Evolutionary conservation across 371 early-diverging fungal genomes (phyloP).

Genomic region (Choanephora cucurbitarum): DNA sequence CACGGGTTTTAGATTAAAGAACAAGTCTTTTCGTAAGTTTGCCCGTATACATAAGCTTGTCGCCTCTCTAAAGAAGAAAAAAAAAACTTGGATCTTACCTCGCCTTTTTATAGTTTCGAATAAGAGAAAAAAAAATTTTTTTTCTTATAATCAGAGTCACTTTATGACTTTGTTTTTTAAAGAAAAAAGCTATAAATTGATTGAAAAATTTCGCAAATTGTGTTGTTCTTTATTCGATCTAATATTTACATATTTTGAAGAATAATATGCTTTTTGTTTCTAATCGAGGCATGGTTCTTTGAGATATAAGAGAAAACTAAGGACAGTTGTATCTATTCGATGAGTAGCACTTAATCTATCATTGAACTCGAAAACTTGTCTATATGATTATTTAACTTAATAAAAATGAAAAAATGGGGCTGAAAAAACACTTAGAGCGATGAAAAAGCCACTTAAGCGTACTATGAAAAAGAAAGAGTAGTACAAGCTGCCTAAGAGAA

Average conservation of each 20-base stretch:
- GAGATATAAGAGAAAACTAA: slow-evolving; percentile 14
- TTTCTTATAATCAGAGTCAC: slow-evolving; percentile 5
- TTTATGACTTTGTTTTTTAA: background rate
- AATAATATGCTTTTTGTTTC: slow-evolving; percentile 12
- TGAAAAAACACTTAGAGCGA: too few species aligned
- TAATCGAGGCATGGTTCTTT: slow-evolving; percentile 11
- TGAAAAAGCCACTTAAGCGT: too few species aligned
- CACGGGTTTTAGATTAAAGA: slow-evolving; percentile 44
- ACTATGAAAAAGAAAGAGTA: too few species aligned
- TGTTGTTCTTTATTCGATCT: slow-evolving; percentile 35
- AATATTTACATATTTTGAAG: slow-evolving; percentile 15
- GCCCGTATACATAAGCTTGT: slow-evolving; percentile 55
- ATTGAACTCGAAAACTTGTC: slow-evolving; percentile 35
- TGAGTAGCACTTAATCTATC: slow-evolving; percentile 36
- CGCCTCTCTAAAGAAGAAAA: slow-evolving; percentile 32
- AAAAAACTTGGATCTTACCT: slow-evolving; percentile 19
- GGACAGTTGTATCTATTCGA: slow-evolving; percentile 39
- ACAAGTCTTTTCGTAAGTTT: slow-evolving; percentile 49
- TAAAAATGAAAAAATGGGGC: too few species aligned
- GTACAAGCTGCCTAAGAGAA: too few species aligned
- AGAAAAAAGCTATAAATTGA: slow-evolving; percentile 4
- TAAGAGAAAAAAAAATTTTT: slow-evolving; percentile 16
- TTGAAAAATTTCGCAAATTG: slow-evolving; percentile 13
- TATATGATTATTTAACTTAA: too few species aligned
- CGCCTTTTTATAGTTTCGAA: background rate